Base-by-base conservation (phyloP, 2,329 filamentous ascomycete genomes). In the Botrytis cinerea region DNA sequence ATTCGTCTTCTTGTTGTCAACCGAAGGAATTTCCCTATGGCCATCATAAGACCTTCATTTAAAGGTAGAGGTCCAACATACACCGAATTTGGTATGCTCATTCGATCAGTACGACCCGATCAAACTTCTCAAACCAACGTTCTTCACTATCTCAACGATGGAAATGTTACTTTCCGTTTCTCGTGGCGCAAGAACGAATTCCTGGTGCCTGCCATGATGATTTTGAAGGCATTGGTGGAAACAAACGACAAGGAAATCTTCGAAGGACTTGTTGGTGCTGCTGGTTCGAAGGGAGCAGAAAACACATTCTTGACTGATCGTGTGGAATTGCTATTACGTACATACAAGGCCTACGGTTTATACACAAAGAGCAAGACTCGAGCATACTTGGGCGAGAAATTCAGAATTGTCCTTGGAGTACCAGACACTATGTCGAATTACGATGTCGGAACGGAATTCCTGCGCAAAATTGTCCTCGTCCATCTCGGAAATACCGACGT, bases 171-270 rank as follows among this genome's bases (percentile, higher is more conserved):
- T 0, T 97, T 99, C 84, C 89, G 96, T 73, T 99, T 99, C 83
- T 98, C 95, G 10, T 99, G 95, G 95, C 89, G 95, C 78, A 99
- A 99, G 84, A 94, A 94, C 78, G 96, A 99, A 83, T 99, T 94
- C 80, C 89, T 99, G n/a, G 89, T 99, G 3, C 96, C 96, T 1
- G 93, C 94, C 75, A 91, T 98, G 88, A 98, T 99, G 95, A 90
- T 99, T 48, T 84, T 99, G 76, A 99, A 98, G 85, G 95, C 96
- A 1, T 85, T 99, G 68, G 89, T 96, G 2, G 95, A 99, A 82
- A 99, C 96, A 25, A 99, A 97, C 81, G 96, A 99, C 81, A 90
- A 94, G 73, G 95, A 98, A 81, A 96, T 99, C 62, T 98, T 97
- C 74, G 95, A 98, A 83, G 93, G 92, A n/a, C 84, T 99, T 70